Base-by-base conservation (phyloP, 2,329 filamentous ascomycete genomes). In the Xylaria polymorpha region DNA sequence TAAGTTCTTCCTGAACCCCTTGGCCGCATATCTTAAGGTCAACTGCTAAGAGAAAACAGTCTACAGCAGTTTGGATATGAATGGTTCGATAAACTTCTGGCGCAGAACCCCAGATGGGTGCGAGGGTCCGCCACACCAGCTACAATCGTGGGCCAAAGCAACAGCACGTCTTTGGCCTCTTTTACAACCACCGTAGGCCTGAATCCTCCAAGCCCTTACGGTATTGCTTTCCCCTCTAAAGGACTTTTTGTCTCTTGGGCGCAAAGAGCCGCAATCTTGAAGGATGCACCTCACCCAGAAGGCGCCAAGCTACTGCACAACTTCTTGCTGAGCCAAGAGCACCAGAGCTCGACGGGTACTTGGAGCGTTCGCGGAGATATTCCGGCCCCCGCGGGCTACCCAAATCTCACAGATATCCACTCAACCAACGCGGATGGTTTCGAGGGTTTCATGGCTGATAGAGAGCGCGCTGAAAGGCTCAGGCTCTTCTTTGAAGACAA, bases 401-500 rank as follows among this genome's bases (percentile, higher is more conserved):
- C 22, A 5, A 32, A 53, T 18, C 51, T 68, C 37, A 35, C 32
- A n/a, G 62, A 68, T 44, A 46, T 68, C 12, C n/a, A 29, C 4
- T 57, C 66, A 1, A 68, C 41, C 4, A 68, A 68, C 25, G 41
- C 66, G 8, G 35, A 56, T 35, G 62, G 57, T 1, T 68, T 68
- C 14, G 62, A 65, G 12, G 51, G 61, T 1, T 68, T 68, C 20
- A 68, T 68, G 66, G 62, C 35, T 12, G 43, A 66, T 39, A 53
- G 66, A n/a, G 58, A 25, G 39, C 57, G 66, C 25, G 62, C 15
- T 12, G 66, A 68, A 39, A 66, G 66, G 14, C 57, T 68, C 8
- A 51, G 39, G 8, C 29, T 68, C 25, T 68, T 68, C 18, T 68
- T 68, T 35, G 66, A 68, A 37, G 66, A 66, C 6, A 68, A 68